Evolutionary conservation across 306 rosid genomes (phyloP), one percentile per base, ranked within the genome.

Genomic region (Dryas alaskensis): DNA sequence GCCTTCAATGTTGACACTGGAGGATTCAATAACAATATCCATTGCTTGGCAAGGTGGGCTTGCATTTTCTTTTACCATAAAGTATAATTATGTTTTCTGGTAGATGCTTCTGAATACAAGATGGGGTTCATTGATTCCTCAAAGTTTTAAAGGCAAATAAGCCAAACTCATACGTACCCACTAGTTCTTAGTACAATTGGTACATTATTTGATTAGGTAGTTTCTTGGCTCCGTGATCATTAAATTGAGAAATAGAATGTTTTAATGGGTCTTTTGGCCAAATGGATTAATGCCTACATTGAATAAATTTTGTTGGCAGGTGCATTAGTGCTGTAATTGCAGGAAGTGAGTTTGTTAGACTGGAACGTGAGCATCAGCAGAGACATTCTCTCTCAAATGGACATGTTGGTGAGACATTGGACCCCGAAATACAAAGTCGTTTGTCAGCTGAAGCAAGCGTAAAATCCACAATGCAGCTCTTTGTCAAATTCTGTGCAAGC

Each of bases 1-100:
- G 97, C 97, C 79, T 94, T 94, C 88, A 94, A 94, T 62, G 95
- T 94, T 64, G 98, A 91, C 76, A 91, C 98, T 0, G 92, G 90
- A 67, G 98, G 98, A 67, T 94, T 94, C 86, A 94, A 86, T 77
- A 94, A 92, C 86, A 94, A 94, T 73, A 86, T 94, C 60, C 88
- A 94, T 77, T 94, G 98, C 88, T 81, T 94, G 81, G 96, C 97
- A 81, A 91, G 97, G 98, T 94, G 75, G 37, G 83, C 44, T 76
- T 78, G 67, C 76, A 61, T 79, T 66, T 70, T 5, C 74, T 61
- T 60, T 60, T 2, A 58, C 69, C 55, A 1, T 42, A n/a, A 16
- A 22, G 17, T 73, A 16, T 17, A 22, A 12, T 43, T 27, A 49
- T 17, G 16, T 19, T 8, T 22, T 16, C 49, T 9, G 58, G 46